phyloP scores from a whole-genome alignment of 345 rosid genomes.

The Moricandia moricandioides region DNA sequence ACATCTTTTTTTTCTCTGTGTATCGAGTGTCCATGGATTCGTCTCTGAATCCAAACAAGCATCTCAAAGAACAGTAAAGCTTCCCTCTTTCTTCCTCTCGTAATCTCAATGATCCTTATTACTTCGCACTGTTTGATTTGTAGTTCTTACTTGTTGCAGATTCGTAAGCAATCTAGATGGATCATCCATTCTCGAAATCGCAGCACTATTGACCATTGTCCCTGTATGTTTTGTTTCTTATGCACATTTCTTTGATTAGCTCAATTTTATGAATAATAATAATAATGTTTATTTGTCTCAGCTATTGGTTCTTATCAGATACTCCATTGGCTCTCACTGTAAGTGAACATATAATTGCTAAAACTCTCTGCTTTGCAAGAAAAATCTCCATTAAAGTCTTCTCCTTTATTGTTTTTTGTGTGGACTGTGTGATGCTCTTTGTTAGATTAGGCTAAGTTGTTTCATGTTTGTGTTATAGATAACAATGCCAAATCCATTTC shows the following conservation, averaged over 20 bases:
- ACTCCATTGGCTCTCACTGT: constrained; percentile 38
- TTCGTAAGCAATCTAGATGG: constrained; percentile 84
- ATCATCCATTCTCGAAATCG: constrained; percentile 68
- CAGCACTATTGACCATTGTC: constrained; percentile 53
- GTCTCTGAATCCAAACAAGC: constrained; percentile 67
- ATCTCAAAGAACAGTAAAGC: constrained; percentile 70
- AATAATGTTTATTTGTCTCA: constrained; percentile 20
- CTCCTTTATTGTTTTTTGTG: neutral
- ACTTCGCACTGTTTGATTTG: neutral
- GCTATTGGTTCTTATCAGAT: constrained; percentile 62
- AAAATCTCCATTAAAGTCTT: neutral
- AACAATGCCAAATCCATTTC: constrained; percentile 17
- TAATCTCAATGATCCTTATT: neutral
- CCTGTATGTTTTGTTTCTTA: constrained; percentile 43
- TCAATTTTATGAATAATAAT: neutral
- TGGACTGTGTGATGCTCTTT: neutral
- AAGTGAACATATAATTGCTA: neutral
- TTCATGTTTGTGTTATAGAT: constrained; percentile 20
- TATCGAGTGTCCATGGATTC: constrained; percentile 50
- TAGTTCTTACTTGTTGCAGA: constrained; percentile 35
- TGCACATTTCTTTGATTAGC: neutral
- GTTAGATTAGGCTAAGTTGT: constrained; percentile 1
- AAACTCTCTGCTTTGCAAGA: neutral
- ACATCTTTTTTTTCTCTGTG: neutral
- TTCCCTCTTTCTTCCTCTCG: neutral